Evolutionary conservation across 164 flowering plant genomes (phyloP), one percentile per base, ranked within the genome.

Genomic region (Vitis riparia): DNA sequence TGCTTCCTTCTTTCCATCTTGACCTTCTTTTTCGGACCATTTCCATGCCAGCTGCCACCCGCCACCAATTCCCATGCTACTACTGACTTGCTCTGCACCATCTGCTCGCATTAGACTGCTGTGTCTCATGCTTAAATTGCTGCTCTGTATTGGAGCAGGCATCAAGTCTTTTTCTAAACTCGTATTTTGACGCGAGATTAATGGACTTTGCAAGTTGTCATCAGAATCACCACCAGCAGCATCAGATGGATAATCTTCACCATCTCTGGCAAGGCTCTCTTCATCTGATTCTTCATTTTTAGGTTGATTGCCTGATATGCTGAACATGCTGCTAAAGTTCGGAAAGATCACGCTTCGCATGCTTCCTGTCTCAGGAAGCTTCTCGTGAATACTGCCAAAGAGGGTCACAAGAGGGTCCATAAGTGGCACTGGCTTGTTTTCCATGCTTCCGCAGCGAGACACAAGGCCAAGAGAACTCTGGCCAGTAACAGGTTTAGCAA

Each of bases 41-140:
- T 85, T 78, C 86, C 86, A 87, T 14, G 91, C 91, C 30, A 87
- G 63, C 61, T 85, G 91, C 91, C 91, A 87, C n/a, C 91, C 91
- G 15, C 91, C 87, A 27, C 91, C 91, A 66, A 87, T 87, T 23
- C 82, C 90, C 67, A 71, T 78, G 71, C 81, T 74, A 23, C 79
- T 74, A 27, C 65, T 63, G 17, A 55, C 77, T 6, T 69, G 58
- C 15, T 78, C 87, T 53, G 75, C 86, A 7, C 62, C 71, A 63
- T 70, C 62, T 15, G 76, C 82, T 62, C 63, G 79, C 65, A 65
- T 30, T 11, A 77, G 65, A 68, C 84, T 79, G 47, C 81, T 70
- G 2, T 78, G 75, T 73, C 86, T 70, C 70, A 81, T 62, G 77
- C 79, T 74, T 15, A 73, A 9, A 47, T 75, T 57, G 66, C 78